These are phyloP conservation scores for Inga leiocalycina DNA, from an alignment of 306 rosid species.

Conservation along the genomic window DNA sequence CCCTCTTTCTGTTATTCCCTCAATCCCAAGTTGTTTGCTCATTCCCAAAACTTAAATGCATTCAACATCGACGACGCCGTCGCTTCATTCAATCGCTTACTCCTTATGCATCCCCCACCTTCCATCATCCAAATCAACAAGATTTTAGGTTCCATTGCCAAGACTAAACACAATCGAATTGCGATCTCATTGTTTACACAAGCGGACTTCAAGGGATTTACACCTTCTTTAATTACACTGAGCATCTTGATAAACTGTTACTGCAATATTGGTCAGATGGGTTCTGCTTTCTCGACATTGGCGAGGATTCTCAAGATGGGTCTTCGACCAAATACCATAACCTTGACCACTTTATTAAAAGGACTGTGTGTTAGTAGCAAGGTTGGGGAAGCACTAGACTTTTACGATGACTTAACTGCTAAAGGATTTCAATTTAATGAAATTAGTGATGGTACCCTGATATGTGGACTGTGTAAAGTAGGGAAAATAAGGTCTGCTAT, in stretches of 20 bases:
- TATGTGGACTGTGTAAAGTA: background rate
- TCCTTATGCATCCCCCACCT: background rate
- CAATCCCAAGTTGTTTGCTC: background rate
- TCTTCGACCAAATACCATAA: too few relatives aligned
- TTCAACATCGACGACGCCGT: background rate
- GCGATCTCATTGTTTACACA: background rate
- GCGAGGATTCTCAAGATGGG: background rate
- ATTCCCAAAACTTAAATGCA: background rate
- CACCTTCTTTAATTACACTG: background rate
- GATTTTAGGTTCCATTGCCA: background rate
- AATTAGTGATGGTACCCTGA: background rate
- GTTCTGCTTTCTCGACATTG: background rate
- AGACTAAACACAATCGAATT: background rate
- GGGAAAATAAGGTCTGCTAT: background rate
- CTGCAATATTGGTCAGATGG: background rate
- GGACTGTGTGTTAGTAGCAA: background rate
- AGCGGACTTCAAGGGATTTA: background rate
- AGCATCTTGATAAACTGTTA: background rate
- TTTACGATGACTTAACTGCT: background rate
- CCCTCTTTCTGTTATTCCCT: background rate
- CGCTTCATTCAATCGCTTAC: background rate
- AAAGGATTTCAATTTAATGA: background rate
- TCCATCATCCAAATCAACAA: background rate
- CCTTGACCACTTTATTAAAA: background rate
- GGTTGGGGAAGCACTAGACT: background rate